Evolutionary conservation across 192 early-diverging fungal species (phyloP).

Genomic region (Coemansia sp.): DNA sequence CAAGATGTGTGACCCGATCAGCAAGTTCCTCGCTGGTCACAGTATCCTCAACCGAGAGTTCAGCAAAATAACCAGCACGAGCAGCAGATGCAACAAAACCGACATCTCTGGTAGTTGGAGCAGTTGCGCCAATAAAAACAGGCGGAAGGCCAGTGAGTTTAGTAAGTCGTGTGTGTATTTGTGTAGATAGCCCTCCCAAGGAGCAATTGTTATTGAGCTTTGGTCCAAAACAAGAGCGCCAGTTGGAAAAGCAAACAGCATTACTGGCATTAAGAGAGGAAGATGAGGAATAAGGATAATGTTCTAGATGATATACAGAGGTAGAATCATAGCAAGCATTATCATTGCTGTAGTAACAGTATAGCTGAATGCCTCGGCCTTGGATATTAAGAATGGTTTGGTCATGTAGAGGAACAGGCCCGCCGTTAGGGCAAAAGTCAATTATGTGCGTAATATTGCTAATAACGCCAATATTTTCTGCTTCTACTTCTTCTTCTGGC

Average conservation of each 20-base stretch:
- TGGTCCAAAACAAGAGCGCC: constrained; percentile 77
- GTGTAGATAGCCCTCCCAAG: constrained; percentile 64
- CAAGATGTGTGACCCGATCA: constrained; percentile 70
- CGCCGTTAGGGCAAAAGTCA: constrained; percentile 83
- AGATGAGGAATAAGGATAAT: too few relatives aligned
- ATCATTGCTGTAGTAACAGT: constrained; percentile 2
- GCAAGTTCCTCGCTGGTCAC: constrained; percentile 73
- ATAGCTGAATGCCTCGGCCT: constrained; percentile 70
- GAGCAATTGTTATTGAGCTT: constrained; percentile 58
- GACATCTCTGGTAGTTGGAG: constrained; percentile 77
- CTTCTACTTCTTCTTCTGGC: background rate
- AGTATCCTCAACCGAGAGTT: constrained; percentile 84
- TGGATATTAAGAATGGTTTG: constrained; percentile 82
- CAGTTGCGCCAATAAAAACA: constrained; percentile 88
- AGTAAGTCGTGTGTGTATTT: constrained; percentile 77
- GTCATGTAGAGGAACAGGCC: constrained; percentile 58
- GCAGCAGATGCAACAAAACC: constrained; percentile 84
- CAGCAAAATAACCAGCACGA: constrained; percentile 90
- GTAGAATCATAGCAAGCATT: too few relatives aligned
- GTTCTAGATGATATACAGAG: too few relatives aligned
- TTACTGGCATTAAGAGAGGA: too few relatives aligned
- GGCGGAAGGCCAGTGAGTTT: constrained; percentile 74
- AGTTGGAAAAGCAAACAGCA: constrained; percentile 56
- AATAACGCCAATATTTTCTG: background rate
- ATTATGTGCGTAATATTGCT: constrained; percentile 64